Evolutionary conservation across 495 filamentous ascomycete genomes (phyloP), one percentile per base, ranked within the genome.

Genomic region (Aspergillus cristatus): DNA sequence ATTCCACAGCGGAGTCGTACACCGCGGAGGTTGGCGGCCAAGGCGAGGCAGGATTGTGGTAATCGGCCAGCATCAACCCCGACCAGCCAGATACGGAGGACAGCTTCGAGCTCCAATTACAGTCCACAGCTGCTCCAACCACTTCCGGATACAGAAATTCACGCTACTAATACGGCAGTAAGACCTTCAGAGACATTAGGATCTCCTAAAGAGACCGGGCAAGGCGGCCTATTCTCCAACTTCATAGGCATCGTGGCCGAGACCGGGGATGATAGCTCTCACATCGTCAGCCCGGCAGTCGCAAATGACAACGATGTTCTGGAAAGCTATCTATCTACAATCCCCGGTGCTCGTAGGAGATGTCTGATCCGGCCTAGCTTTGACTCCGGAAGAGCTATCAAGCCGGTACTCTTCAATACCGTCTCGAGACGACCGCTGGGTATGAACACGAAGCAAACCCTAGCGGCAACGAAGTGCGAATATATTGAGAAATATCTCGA

Each of bases 371-470:
- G 35, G 7, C 39, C 41, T 5, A 47, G 34, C 25, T 30, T 39
- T 10, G 35, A 7, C 20, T 41, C 42, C 8, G 38, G 32, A 28
- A 24, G 59, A 40, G 74, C 61, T 18, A n/a, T n/a, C n/a, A 81
- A 68, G 11, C 63, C 68, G 1, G 78, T 78, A 32, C 81, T 67
- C 37, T 85, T 76, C 17, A 78, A 57, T 10, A 61, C 28, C 1
- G 71, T 80, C 11, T 82, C 78, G 3, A 66, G 49, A n/a, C 50
- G 50, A 24, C 59, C 48, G 7, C 38, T 53, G 18, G 55, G 48
- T 20, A 44, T 54, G 14, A 40, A 31, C 16, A 37, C 41, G 15
- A 54, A 55, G 15, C 54, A 55, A 26, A 47, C 50, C 10, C 44
- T 55, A 4, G 46, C 56, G 11, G 54, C 50, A 13, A 32, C 44